A percentile compares a stretch with the other conserved stretches of the same genome.
phyloP scores from a whole-genome alignment of 441 rosid genomes.

The Gossypium aridum region DNA sequence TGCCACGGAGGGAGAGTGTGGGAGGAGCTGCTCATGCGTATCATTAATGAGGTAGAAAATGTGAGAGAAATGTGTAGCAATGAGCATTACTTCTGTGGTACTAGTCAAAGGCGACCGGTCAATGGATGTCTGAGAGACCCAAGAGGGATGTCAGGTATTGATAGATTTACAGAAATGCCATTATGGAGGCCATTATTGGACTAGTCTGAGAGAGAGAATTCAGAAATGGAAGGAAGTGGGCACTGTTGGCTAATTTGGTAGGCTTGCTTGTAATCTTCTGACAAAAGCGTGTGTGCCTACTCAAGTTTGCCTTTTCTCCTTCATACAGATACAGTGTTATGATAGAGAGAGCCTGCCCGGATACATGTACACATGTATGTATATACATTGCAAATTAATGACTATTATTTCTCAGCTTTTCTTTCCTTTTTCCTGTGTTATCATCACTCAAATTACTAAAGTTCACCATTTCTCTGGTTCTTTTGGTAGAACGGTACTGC shows the following conservation, averaged over 20 bases:
- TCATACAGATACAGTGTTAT: not conserved
- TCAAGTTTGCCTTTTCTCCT: not conserved
- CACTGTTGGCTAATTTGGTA: conserved; percentile 29
- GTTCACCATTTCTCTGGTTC: no score
- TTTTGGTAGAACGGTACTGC: no score
- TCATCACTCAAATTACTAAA: not conserved
- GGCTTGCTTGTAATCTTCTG: conserved; percentile 23
- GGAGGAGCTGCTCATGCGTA: not conserved
- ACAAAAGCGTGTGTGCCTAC: conserved; percentile 22
- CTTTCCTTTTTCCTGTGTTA: not conserved
- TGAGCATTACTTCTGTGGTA: conserved; percentile 20
- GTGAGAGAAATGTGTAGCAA: conserved; percentile 14
- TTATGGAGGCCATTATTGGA: conserved; percentile 16
- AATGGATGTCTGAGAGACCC: conserved; percentile 32
- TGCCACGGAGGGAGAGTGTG: not conserved
- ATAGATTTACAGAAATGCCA: conserved; percentile 27
- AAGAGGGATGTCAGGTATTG: not conserved
- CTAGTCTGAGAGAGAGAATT: not conserved
- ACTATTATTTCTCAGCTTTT: conserved; percentile 1
- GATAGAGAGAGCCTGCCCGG: not conserved
- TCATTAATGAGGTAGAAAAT: conserved; percentile 27
- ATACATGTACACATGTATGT: not conserved
- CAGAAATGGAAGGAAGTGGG: not conserved
- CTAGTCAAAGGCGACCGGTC: conserved; percentile 47
- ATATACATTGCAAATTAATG: not conserved